Conservation (phyloP, 805 yeast species). For the Candida gorgasii region DNA sequence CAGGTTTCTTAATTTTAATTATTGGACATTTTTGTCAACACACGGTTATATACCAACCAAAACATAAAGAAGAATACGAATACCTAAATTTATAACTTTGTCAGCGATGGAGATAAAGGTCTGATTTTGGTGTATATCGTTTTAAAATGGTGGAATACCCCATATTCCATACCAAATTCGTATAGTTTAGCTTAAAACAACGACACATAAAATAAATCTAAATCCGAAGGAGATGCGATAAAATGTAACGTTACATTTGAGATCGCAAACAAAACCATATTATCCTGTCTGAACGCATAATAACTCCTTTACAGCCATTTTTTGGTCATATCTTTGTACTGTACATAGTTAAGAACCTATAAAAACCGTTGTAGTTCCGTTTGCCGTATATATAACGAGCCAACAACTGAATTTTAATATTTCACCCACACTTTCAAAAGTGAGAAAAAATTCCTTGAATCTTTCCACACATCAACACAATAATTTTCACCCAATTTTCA, state of each 20-base stretch:
- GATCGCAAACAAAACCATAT: neutral
- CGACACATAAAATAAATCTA: neutral
- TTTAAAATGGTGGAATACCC: neutral
- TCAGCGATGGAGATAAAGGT: neutral
- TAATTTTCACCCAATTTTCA: too few relatives aligned
- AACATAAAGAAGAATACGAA: too few relatives aligned
- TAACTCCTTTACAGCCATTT: neutral
- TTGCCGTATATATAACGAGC: too few relatives aligned
- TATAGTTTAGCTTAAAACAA: too few relatives aligned
- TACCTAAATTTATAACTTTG: neutral
- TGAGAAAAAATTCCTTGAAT: slow-evolving; percentile 12
- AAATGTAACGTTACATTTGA: slow-evolving; percentile 7
- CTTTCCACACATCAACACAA: slow-evolving; percentile 13
- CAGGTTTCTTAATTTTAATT: neutral
- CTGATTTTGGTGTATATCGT: neutral
- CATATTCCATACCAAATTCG: slow-evolving; percentile 1
- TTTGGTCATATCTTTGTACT: neutral
- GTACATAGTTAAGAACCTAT: neutral
- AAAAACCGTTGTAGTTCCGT: too few relatives aligned
- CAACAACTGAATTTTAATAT: too few relatives aligned
- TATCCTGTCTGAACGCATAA: neutral
- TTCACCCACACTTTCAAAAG: neutral
- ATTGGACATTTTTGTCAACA: neutral
- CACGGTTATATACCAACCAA: too few relatives aligned
- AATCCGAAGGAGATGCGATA: neutral